phyloP scores from a whole-genome alignment of 371 early-diverging fungal genomes.

The Actinomortierella ambigua region DNA sequence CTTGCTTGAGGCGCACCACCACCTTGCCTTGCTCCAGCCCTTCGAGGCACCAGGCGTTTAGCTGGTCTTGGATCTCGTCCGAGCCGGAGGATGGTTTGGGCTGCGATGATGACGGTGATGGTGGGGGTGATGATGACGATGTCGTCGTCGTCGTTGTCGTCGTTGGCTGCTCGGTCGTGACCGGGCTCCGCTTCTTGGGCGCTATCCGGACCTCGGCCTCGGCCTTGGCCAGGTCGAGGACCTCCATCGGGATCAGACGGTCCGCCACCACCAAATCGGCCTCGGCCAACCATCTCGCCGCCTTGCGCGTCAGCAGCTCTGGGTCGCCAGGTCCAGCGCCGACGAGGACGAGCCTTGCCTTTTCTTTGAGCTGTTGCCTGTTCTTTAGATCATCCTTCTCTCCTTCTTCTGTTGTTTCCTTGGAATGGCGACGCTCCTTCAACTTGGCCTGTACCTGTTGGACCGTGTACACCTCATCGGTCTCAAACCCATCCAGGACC shows the following conservation, averaged over 20 bases:
- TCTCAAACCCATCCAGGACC: slow-evolving; percentile 67
- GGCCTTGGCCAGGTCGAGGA: slow-evolving; percentile 63
- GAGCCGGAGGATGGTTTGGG: too few relatives aligned
- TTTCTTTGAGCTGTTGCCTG: slow-evolving; percentile 8
- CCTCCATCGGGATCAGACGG: slow-evolving; percentile 71
- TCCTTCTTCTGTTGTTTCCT: neutral
- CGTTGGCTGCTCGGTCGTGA: slow-evolving; percentile 32
- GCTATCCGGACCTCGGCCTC: slow-evolving; percentile 68
- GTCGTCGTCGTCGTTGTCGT: slow-evolving; percentile 18
- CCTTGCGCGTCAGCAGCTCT: slow-evolving; percentile 76
- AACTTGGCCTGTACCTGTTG: slow-evolving; percentile 25
- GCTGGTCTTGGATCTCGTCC: slow-evolving; percentile 75
- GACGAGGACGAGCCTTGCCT: slow-evolving; percentile 65
- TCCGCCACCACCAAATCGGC: slow-evolving; percentile 88
- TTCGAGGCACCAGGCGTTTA: slow-evolving; percentile 72
- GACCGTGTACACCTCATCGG: slow-evolving; percentile 49
- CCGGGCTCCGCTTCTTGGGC: slow-evolving; percentile 56
- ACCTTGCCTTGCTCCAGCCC: slow-evolving; percentile 66
- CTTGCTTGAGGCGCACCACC: slow-evolving; percentile 89
- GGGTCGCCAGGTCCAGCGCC: slow-evolving; percentile 93
- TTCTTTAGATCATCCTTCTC: slow-evolving; percentile 6
- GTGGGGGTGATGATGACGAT: too few relatives aligned
- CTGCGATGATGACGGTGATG: too few relatives aligned
- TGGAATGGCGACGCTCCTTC: neutral
- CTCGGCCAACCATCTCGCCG: slow-evolving; percentile 58